Conservation (phyloP, 306 rosid species). For the Prunus fruticosa region DNA sequence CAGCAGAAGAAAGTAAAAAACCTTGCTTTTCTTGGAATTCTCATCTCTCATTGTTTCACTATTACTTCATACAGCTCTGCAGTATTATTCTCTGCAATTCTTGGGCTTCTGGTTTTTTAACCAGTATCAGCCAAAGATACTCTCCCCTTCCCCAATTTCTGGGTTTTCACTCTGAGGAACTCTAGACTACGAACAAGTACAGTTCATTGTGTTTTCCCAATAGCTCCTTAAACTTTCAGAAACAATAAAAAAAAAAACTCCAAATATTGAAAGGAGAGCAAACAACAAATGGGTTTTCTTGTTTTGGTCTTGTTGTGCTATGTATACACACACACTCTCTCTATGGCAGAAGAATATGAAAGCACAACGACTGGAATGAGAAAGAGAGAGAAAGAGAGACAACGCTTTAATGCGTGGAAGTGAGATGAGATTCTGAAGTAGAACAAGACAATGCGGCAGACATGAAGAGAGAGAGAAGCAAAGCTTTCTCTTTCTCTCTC, state of each 20-base stretch:
- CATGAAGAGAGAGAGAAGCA: constrained; percentile 32
- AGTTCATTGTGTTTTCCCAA: not conserved
- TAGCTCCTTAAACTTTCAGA: constrained; percentile 4
- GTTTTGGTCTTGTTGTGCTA: constrained; percentile 28
- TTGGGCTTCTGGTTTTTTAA: constrained; percentile 24
- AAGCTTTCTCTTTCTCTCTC: constrained; percentile 47
- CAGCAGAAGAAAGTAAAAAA: constrained; percentile 31
- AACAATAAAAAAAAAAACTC: not conserved
- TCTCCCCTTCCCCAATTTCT: constrained; percentile 33
- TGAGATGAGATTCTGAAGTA: constrained; percentile 79
- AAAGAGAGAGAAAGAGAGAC: constrained; percentile 33
- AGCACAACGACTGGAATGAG: constrained; percentile 32
- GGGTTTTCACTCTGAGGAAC: constrained; percentile 20
- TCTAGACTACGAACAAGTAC: constrained; percentile 27
- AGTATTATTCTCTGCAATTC: not conserved
- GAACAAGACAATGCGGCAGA: constrained; percentile 89
- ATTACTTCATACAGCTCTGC: constrained; percentile 64
- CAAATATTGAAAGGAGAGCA: constrained; percentile 20
- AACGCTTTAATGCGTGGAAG: constrained; percentile 71
- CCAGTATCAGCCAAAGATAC: constrained; percentile 29
- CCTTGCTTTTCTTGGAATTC: constrained; percentile 91
- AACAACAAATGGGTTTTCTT: constrained; percentile 25
- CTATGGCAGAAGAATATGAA: constrained; percentile 40
- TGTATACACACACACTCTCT: constrained; percentile 11
- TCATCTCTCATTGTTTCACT: constrained; percentile 82